Percentiles rank a stretch among this genome's conserved stretches.
These are phyloP conservation scores for Graphilbum fragrans DNA, from an alignment of 2,329 filamentous ascomycete species.

Conservation along the genomic window DNA sequence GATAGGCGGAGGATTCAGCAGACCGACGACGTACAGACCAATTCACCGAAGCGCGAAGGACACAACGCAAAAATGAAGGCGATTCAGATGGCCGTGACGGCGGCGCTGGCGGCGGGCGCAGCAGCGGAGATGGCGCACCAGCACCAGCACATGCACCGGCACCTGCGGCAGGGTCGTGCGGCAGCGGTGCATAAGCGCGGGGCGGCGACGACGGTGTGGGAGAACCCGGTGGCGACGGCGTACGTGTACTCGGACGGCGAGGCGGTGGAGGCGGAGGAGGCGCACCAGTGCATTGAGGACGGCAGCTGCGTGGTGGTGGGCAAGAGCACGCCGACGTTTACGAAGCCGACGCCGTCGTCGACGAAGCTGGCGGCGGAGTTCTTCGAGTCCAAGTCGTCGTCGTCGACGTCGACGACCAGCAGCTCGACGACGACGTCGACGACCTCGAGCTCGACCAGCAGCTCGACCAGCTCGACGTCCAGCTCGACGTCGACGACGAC, in stretches of 20 bases:
- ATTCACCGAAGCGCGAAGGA: not conserved
- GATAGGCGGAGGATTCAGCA: not conserved
- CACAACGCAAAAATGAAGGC: slow-evolving; percentile 32
- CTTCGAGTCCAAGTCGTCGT: slow-evolving; percentile 29
- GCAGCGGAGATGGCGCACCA: slow-evolving; percentile 42
- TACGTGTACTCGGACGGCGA: slow-evolving; percentile 58
- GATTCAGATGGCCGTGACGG: slow-evolving; percentile 37
- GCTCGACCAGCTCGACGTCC: slow-evolving; percentile 13
- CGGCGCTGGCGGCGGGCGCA: slow-evolving; percentile 36
- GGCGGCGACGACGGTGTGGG: slow-evolving; percentile 31
- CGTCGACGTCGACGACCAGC: slow-evolving; percentile 15
- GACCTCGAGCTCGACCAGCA: slow-evolving; percentile 35
- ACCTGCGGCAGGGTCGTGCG: slow-evolving; percentile 37
- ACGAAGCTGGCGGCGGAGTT: slow-evolving; percentile 33
- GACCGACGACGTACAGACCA: not conserved
- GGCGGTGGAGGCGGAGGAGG: slow-evolving; percentile 48
- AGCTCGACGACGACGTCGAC: slow-evolving; percentile 21
- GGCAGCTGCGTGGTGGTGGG: slow-evolving; percentile 58
- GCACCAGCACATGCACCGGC: slow-evolving; percentile 46
- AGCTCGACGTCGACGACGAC: not conserved
- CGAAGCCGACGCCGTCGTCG: slow-evolving; percentile 24
- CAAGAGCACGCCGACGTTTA: slow-evolving; percentile 41
- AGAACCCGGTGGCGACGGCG: slow-evolving; percentile 51
- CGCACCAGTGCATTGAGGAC: slow-evolving; percentile 57
- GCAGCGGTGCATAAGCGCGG: slow-evolving; percentile 34